Conservation (phyloP, 441 rosid genomes). For the Populus hybrid region DNA sequence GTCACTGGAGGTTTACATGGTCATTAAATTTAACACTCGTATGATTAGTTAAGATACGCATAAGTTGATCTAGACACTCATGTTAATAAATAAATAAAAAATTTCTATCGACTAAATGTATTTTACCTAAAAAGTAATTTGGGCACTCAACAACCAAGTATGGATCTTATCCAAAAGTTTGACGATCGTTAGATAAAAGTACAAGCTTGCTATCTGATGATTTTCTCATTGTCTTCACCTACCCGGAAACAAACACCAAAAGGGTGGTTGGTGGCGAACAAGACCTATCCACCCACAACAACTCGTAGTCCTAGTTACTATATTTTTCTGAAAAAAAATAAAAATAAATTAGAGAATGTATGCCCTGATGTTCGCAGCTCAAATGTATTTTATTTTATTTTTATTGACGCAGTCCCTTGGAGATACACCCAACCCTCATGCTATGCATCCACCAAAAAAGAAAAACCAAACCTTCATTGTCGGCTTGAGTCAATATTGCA, state of each 20-base stretch:
- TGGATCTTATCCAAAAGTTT: conserved; percentile 9
- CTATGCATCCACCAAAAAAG: not conserved
- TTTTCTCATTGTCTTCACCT: conserved; percentile 23
- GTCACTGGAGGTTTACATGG: too few relatives aligned
- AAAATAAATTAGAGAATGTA: not conserved
- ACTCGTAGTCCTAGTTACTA: not conserved
- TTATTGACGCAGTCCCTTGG: not conserved
- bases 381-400: too few relatives aligned
- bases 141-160: not conserved
- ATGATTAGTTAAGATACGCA: too few relatives aligned
- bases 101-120: too few relatives aligned
- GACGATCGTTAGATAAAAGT: not conserved
- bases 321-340: too few relatives aligned
- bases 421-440: not conserved
- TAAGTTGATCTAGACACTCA: too few relatives aligned
- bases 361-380: not conserved
- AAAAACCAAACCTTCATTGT: not conserved
- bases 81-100: too few relatives aligned
- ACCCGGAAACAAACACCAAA: not conserved
- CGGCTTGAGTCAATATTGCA: not conserved
- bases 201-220: not conserved
- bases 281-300: not conserved
- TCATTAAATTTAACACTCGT: fast-evolving
- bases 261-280: conserved; percentile 28
- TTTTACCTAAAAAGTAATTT: too few relatives aligned